Evolutionary conservation across 331 rosid species (phyloP), one percentile per base, ranked within the genome.

Genomic region (Quercus tomentella): DNA sequence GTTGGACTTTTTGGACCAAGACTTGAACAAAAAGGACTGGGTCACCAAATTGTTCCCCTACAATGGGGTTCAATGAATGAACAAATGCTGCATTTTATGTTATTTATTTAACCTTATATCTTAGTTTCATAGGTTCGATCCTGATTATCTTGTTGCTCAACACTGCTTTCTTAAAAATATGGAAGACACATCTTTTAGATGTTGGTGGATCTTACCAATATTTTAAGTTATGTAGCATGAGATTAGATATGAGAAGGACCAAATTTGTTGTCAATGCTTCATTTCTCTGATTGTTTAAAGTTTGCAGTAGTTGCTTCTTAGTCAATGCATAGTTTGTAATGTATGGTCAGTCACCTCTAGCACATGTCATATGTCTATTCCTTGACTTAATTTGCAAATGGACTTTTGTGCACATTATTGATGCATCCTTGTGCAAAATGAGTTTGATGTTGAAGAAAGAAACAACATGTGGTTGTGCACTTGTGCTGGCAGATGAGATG

Each of bases 401-500:
- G 37, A 26, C n/a, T 62, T 28, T 63, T 21, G 54, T 28, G 41
- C 41, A 26, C 70, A 63, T 28, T 63, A 63, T 63, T 63, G 68
- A 78, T 66, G 37, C 69, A 74, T 37, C 51, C 18, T 76, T 66
- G 72, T 35, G 56, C 5, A 49, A 49, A 12, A 3, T 49, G 54
- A 49, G 54, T 49, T 49, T 49, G 54, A 49, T 49, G 17, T 45
- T 10, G 14, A 10, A 10, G 54, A 45, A 45, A 45, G 43, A 83
- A 78, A 58, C 77, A 71, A 58, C 6, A 20, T 74, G 55, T 79
- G 83, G 71, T 14, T 49, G 54, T 49, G 54, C 54, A 49, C 54
- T 63, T 89, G 30, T 65, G 71, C 75, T 82, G 81, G 86, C 84
- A 84, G 87, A 57, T 60, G 84, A 82, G 43, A 83, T 75, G 73